Conservation (phyloP, 1,139 yeast genomes). For the Magnusiomyces tetraspermus region DNA sequence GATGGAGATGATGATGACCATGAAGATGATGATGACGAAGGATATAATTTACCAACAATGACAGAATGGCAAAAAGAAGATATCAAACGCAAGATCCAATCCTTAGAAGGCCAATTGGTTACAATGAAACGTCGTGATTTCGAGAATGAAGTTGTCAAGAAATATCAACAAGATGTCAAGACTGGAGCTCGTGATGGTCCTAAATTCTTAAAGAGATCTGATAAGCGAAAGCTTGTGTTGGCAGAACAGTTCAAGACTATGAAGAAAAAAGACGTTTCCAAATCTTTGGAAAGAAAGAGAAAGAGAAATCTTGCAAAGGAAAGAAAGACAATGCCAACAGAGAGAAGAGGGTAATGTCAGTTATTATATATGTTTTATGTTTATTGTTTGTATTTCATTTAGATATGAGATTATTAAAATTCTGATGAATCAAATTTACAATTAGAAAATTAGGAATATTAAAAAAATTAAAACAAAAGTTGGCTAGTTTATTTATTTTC, state of each 20-base stretch:
- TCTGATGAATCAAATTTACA: no score
- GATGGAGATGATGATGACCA: conserved; percentile 23
- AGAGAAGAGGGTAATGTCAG: conserved; percentile 19
- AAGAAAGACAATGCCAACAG: conserved; percentile 53
- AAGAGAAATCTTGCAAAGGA: conserved; percentile 91
- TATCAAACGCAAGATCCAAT: conserved; percentile 40
- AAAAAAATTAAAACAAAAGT: no score
- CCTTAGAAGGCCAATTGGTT: conserved; percentile 67
- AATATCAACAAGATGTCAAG: conserved; percentile 41
- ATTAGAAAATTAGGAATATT: no score
- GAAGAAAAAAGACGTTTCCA: conserved; percentile 76
- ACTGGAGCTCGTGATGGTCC: conserved; percentile 43
- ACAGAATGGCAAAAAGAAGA: conserved; percentile 43
- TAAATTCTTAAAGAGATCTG: conserved; percentile 64
- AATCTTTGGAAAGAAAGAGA: conserved; percentile 85
- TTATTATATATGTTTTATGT: no score
- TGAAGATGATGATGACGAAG: not conserved
- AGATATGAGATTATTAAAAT: no score
- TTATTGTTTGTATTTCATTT: not conserved
- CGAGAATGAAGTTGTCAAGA: conserved; percentile 50
- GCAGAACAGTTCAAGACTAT: conserved; percentile 80
- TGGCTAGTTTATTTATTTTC: no score
- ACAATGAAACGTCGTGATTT: conserved; percentile 68
- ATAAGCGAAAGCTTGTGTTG: conserved; percentile 73
- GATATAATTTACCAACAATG: not conserved